A percentile compares a stretch with the other conserved stretches of the same genome.
phyloP scores from a whole-genome alignment of 768 basidiomycete genomes.

The Pleurotus citrinopileatus region DNA sequence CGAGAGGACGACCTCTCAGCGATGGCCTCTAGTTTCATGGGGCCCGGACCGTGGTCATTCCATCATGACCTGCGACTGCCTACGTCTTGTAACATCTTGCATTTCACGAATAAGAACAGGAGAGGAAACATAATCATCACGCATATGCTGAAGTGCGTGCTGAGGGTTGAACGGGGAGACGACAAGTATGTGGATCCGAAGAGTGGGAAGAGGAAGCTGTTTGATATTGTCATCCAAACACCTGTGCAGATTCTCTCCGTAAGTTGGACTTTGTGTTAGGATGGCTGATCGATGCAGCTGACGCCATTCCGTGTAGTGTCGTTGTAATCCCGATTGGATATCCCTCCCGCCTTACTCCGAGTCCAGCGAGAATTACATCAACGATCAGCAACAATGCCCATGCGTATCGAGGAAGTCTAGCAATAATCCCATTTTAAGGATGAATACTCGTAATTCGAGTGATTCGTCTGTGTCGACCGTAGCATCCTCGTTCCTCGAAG shows the following conservation, averaged over 20 bases:
- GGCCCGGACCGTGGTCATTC: conserved; percentile 87
- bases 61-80: conserved; percentile 71
- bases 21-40: conserved; percentile 59
- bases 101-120: conserved; percentile 79
- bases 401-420: conserved; percentile 30
- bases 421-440: not conserved
- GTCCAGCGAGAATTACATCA: conserved; percentile 33
- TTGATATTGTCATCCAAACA: conserved; percentile 83
- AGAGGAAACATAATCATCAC: conserved; percentile 70
- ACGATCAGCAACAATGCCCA: conserved; percentile 40
- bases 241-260: conserved; percentile 89
- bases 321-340: conserved; percentile 78
- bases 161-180: conserved; percentile 83
- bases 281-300: not conserved
- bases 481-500: conserved; percentile 20
- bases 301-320: conserved; percentile 51
- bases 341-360: conserved; percentile 75
- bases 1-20: conserved; percentile 54
- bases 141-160: conserved; percentile 78
- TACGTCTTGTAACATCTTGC: conserved; percentile 53
- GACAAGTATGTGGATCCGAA: conserved; percentile 59
- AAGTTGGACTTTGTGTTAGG: conserved; percentile 24
- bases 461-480: conserved; percentile 9
- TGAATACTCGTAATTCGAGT: conserved; percentile 11
- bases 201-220: conserved; percentile 73